These are phyloP conservation scores for Aegilops umbellulata DNA, from an alignment of 176 grass and related monocot species.

Conservation along the genomic window DNA sequence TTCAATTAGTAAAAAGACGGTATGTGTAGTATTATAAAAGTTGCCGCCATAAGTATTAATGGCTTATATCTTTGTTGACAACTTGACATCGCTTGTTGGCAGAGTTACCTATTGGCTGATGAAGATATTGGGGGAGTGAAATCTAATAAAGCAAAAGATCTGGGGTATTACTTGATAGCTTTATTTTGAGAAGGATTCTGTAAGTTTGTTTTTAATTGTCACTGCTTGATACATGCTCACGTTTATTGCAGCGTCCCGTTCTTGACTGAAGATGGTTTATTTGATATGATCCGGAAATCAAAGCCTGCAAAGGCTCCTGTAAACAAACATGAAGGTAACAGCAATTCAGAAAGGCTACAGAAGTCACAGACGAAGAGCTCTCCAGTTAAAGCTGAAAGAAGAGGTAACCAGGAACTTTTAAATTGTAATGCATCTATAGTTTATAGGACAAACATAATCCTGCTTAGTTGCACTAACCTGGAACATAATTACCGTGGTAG, in stretches of 20 bases:
- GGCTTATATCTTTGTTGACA: conserved; percentile 22
- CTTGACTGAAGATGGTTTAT: conserved; percentile 93
- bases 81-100: conserved; percentile 21
- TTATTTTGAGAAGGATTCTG: conserved; percentile 1
- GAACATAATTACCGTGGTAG: conserved; percentile 11
- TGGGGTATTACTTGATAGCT: conserved; percentile 59
- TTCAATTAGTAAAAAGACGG: conserved; percentile 98
- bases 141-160: conserved; percentile 90
- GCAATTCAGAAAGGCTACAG: conserved; percentile 43
- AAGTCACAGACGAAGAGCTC: conserved; percentile 58
- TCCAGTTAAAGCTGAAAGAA: conserved; percentile 66
- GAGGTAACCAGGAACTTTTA: conserved; percentile 42
- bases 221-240: conserved; percentile 29
- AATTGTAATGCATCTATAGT: conserved; percentile 25
- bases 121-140: conserved; percentile 95
- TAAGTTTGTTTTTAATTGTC: not conserved
- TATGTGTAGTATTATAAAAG: conserved; percentile 30
- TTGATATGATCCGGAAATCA: conserved; percentile 93
- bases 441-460: conserved; percentile 1
- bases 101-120: conserved; percentile 94
- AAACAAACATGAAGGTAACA: conserved; percentile 50
- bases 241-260: conserved; percentile 64
- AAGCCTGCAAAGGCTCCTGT: conserved; percentile 56
- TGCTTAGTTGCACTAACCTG: conserved; percentile 13
- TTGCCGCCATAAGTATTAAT: conserved; percentile 12